Percentiles rank a stretch among this genome's conserved stretches.
These are phyloP conservation scores for Moniliophthora roreri DNA, from an alignment of 1,284 basidiomycete genomes.

Conservation along the genomic window DNA sequence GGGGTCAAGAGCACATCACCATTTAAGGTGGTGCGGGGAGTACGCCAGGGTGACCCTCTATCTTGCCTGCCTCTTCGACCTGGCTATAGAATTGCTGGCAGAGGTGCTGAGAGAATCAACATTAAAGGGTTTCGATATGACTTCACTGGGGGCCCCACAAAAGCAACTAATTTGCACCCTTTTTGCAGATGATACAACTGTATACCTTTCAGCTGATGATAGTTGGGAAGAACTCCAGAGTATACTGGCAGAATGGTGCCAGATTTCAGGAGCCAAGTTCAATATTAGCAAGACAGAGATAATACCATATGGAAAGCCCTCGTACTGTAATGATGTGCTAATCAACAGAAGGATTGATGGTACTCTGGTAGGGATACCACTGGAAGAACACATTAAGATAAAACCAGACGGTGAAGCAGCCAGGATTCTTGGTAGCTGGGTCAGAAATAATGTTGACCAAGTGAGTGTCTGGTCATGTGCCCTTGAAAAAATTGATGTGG, in stretches of 20 bases:
- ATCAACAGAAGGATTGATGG: neutral
- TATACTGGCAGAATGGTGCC: constrained; percentile 28
- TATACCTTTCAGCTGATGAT: constrained; percentile 23
- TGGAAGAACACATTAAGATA: constrained; percentile 16
- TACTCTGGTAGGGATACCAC: constrained; percentile 10
- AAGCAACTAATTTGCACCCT: constrained; percentile 24
- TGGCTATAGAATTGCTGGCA: constrained; percentile 26
- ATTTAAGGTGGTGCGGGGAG: constrained; percentile 19
- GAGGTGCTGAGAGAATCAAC: constrained; percentile 15
- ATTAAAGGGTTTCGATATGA: constrained; percentile 20
- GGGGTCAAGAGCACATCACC: constrained; percentile 7
- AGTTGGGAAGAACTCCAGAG: constrained; percentile 15
- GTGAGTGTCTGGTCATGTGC: constrained; percentile 15
- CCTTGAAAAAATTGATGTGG: constrained; percentile 16
- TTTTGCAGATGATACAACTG: constrained; percentile 31
- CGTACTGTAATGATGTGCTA: constrained; percentile 11
- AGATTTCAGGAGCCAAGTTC: constrained; percentile 31
- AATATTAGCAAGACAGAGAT: constrained; percentile 34
- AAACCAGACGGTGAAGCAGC: neutral
- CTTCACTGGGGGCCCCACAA: neutral
- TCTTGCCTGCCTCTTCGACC: constrained; percentile 32
- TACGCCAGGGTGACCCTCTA: constrained; percentile 24
- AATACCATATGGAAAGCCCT: constrained; percentile 27
- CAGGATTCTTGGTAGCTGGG: constrained; percentile 4
- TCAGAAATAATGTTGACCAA: constrained; percentile 10